Conservation (phyloP, 768 basidiomycete genomes). For the Collybia sordida region DNA sequence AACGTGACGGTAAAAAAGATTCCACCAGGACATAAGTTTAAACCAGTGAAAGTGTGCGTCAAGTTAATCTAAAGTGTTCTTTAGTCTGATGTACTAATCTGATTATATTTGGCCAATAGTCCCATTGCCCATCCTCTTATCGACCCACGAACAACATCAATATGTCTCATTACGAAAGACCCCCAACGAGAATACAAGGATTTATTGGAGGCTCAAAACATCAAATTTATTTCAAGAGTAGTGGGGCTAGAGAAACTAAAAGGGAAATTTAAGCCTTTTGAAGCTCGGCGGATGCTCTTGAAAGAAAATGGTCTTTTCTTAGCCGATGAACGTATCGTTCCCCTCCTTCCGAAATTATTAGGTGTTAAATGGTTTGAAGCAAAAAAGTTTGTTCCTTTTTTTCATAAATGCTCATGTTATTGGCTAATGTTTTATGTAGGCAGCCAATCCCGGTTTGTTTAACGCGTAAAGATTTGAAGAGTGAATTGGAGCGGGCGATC, state of each 20-base stretch:
- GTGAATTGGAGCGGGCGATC: conserved; percentile 89
- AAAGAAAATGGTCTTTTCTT: conserved; percentile 92
- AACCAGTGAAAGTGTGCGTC: conserved; percentile 82
- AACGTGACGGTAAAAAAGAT: conserved; percentile 86
- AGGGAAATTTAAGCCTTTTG: conserved; percentile 88
- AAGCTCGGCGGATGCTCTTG: conserved; percentile 78
- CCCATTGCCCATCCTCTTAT: conserved; percentile 79
- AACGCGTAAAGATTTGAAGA: conserved; percentile 85
- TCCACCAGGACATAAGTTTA: conserved; percentile 69
- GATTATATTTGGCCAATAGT: conserved; percentile 31
- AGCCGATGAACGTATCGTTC: conserved; percentile 87
- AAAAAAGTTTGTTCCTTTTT: conserved; percentile 72
- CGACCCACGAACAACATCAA: conserved; percentile 75
- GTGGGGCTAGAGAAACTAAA: conserved; percentile 90
- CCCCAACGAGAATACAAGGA: conserved; percentile 97
- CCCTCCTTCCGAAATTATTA: conserved; percentile 82
- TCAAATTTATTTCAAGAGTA: conserved; percentile 90
- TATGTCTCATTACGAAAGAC: conserved; percentile 94
- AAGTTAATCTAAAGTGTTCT: not conserved
- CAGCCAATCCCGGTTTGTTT: conserved; percentile 95
- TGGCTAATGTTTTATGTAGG: conserved; percentile 40
- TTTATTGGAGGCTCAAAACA: conserved; percentile 69
- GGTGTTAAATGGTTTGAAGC: conserved; percentile 92
- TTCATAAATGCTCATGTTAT: not conserved
- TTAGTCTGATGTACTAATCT: conserved; percentile 7